Evolutionary conservation across 257 asterid genomes (phyloP).

Genomic region (Rehmannia glutinosa): DNA sequence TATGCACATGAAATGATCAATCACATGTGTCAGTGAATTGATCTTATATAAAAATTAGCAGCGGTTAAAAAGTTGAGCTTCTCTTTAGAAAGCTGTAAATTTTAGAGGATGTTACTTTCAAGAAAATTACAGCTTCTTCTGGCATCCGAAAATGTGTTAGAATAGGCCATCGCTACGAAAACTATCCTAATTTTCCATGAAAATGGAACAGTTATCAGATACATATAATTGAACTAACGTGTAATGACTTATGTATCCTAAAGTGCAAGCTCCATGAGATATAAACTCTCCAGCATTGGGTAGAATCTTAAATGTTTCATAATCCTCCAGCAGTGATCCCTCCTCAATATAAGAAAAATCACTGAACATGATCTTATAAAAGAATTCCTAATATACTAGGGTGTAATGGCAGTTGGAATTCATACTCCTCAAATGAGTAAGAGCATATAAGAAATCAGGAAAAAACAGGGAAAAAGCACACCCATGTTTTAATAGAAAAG

Average conservation of each 20-base stretch:
- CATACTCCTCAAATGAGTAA: too few relatives aligned
- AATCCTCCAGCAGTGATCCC: neutral
- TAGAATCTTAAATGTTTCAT: neutral
- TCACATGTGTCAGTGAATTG: neutral
- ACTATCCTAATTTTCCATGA: neutral
- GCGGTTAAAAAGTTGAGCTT: neutral
- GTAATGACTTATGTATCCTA: neutral
- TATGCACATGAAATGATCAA: neutral
- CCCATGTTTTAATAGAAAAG: neutral
- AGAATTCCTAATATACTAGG: neutral
- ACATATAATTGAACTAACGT: neutral
- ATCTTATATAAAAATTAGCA: neutral
- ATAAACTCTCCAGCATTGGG: neutral
- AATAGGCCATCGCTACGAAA: neutral
- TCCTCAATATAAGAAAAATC: neutral
- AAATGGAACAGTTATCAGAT: neutral
- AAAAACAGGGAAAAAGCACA: too few relatives aligned
- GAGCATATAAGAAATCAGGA: neutral
- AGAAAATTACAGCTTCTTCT: neutral
- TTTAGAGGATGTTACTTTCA: neutral
- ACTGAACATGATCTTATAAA: neutral
- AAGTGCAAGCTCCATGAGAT: slow-evolving; percentile 10
- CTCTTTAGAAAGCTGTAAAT: neutral
- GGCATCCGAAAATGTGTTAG: neutral
- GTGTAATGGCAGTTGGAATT: neutral